These are phyloP conservation scores for Metschnikowia colocasiae DNA, from an alignment of 805 yeast species.

Conservation along the genomic window DNA sequence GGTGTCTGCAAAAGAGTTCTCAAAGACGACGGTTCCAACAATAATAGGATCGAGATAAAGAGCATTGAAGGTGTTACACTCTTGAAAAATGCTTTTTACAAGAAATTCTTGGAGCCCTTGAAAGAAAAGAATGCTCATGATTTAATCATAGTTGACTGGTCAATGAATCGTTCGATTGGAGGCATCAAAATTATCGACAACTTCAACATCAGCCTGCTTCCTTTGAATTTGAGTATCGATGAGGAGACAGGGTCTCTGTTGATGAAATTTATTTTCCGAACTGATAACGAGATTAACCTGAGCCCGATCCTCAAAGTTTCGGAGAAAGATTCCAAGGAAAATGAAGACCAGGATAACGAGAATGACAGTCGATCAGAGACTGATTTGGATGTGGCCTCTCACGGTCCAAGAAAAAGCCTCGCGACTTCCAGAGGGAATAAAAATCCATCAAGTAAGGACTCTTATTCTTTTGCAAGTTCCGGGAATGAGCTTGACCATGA, in stretches of 20 bases:
- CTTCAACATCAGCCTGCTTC: conserved; percentile 34
- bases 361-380: conserved; percentile 7
- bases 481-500: conserved; percentile 8
- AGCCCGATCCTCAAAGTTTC: conserved; percentile 15
- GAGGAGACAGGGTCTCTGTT: conserved; percentile 38
- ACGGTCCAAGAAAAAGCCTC: not conserved
- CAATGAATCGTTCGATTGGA: conserved; percentile 40
- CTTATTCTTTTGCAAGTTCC: conserved; percentile 5
- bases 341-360: conserved; percentile 8
- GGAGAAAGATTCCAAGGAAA: conserved; percentile 5
- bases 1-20: conserved; percentile 32
- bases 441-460: conserved; percentile 5
- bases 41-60: conserved; percentile 32
- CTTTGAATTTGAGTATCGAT: conserved; percentile 37
- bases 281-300: conserved; percentile 9
- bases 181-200: conserved; percentile 41
- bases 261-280: conserved; percentile 35
- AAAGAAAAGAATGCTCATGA: conserved; percentile 10
- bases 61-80: conserved; percentile 38
- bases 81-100: conserved; percentile 29
- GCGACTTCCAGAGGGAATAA: not conserved
- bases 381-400: conserved; percentile 6
- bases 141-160: conserved; percentile 37
- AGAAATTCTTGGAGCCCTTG: conserved; percentile 33
- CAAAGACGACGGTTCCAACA: conserved; percentile 40